phyloP scores from a whole-genome alignment of 2,329 filamentous ascomycete species.

The Bipolaris zeicola region DNA sequence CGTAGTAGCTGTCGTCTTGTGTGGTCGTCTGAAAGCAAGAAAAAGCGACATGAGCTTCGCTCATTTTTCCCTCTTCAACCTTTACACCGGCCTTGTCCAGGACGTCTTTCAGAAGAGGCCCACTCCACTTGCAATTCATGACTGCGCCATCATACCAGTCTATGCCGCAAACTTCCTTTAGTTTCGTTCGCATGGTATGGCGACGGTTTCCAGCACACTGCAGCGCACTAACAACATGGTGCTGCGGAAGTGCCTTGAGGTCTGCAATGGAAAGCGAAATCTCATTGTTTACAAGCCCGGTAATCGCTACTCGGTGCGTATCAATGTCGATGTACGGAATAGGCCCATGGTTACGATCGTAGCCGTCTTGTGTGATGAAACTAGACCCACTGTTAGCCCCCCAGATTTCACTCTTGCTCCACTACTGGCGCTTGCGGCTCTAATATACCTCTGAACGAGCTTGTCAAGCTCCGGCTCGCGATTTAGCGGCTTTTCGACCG shows the following conservation, averaged over 20 bases:
- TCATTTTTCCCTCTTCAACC: constrained; percentile 35
- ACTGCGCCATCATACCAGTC: constrained; percentile 66
- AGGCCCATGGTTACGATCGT: constrained; percentile 63
- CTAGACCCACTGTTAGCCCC: constrained; percentile 23
- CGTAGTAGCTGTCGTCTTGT: constrained; percentile 65
- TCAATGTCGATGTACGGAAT: constrained; percentile 56
- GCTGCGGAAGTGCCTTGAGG: constrained; percentile 57
- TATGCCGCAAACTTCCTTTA: constrained; percentile 64
- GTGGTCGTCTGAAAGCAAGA: constrained; percentile 59
- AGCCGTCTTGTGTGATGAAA: constrained; percentile 58
- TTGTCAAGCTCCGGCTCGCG: constrained; percentile 54
- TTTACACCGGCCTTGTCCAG: constrained; percentile 54
- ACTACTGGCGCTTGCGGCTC: not conserved
- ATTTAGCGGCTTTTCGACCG: constrained; percentile 55
- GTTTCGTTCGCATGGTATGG: constrained; percentile 64
- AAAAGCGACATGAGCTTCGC: constrained; percentile 60
- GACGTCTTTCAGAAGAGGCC: constrained; percentile 59
- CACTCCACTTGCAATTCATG: constrained; percentile 64
- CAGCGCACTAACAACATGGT: constrained; percentile 61
- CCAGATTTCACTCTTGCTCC: not conserved
- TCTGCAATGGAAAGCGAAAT: constrained; percentile 56
- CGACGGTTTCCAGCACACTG: constrained; percentile 66
- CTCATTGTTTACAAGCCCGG: constrained; percentile 55
- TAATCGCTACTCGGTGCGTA: constrained; percentile 54
- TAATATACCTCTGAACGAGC: constrained; percentile 51